phyloP scores from a whole-genome alignment of 2,329 filamentous ascomycete species.

The Beauveria australis region DNA sequence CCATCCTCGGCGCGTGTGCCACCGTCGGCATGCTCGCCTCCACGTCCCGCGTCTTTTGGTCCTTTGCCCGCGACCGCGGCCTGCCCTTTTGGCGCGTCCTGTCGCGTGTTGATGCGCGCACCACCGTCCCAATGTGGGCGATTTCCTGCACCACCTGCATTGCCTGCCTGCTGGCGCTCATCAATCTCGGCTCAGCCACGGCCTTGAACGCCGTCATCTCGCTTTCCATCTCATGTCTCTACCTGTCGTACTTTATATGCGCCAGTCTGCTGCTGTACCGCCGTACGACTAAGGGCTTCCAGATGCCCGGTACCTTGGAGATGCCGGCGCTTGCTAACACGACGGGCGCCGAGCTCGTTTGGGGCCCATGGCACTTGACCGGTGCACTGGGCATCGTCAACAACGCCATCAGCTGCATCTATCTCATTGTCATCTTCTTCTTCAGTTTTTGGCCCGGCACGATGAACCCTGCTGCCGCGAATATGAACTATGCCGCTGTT shows the following conservation, averaged over 20 bases:
- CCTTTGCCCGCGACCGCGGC: conserved; percentile 33
- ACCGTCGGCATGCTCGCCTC: conserved; percentile 48
- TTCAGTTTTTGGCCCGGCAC: conserved; percentile 42
- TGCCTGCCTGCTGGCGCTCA: conserved; percentile 22
- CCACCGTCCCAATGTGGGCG: conserved; percentile 22
- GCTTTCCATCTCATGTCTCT: conserved; percentile 23
- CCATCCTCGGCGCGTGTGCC: conserved; percentile 39
- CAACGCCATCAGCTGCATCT: conserved; percentile 44
- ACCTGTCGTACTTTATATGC: conserved; percentile 24
- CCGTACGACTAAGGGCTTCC: conserved; percentile 21
- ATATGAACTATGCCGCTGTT: conserved; percentile 2
- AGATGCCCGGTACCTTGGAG: conserved; percentile 16
- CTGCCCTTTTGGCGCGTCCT: conserved; percentile 23
- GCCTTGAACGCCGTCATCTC: conserved; percentile 23
- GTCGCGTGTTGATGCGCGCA: conserved; percentile 19
- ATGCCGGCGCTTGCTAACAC: conserved; percentile 24
- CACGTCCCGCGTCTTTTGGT: conserved; percentile 49
- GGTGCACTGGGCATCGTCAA: conserved; percentile 43
- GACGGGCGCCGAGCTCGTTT: conserved; percentile 25
- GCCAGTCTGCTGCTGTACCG: conserved; percentile 23
- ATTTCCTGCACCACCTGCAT: conserved; percentile 21
- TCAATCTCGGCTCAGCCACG: conserved; percentile 25
- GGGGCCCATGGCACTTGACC: conserved; percentile 48
- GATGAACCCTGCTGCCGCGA: not conserved
- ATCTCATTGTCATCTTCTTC: conserved; percentile 47